Evolutionary conservation across 805 yeast genomes (phyloP).

Genomic region (Wickerhamomyces subpelliculosus): DNA sequence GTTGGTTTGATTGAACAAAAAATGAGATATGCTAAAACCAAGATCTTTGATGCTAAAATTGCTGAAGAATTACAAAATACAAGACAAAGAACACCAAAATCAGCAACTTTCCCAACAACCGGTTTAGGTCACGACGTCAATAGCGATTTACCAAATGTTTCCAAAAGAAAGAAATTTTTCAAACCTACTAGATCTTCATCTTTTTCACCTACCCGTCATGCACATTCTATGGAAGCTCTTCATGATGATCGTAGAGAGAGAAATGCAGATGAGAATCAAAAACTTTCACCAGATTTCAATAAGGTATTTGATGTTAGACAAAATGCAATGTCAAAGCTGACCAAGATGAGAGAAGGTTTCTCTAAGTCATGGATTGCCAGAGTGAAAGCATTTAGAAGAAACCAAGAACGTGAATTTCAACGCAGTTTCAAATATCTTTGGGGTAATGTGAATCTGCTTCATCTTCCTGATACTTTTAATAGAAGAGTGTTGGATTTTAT

Average conservation of each 20-base stretch:
- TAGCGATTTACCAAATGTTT: not conserved
- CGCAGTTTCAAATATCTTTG: conserved; percentile 34
- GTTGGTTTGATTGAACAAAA: conserved; percentile 64
- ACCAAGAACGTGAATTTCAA: conserved; percentile 32
- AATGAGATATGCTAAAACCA: conserved; percentile 45
- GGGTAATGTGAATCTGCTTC: conserved; percentile 28
- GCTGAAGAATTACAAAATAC: conserved; percentile 11
- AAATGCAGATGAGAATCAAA: not conserved
- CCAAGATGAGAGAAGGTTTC: conserved; percentile 35
- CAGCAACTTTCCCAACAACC: not conserved
- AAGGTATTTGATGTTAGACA: not conserved
- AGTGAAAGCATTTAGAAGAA: conserved; percentile 39
- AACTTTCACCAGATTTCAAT: not conserved
- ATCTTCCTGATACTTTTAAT: conserved; percentile 33
- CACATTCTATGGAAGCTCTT: not conserved
- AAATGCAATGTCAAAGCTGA: conserved; percentile 2
- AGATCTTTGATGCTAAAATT: conserved; percentile 30
- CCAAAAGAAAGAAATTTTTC: not conserved
- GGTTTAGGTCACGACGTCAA: not conserved
- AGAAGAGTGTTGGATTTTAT: conserved; percentile 41
- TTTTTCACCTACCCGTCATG: not conserved
- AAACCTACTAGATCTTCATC: not conserved
- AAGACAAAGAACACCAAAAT: conserved; percentile 6
- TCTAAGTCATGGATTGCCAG: conserved; percentile 68
- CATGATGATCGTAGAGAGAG: not conserved